Percentiles rank a stretch among this genome's conserved stretches.
phyloP scores from a whole-genome alignment of 208 protist genomes.

The Trypanosoma boissoni region DNA sequence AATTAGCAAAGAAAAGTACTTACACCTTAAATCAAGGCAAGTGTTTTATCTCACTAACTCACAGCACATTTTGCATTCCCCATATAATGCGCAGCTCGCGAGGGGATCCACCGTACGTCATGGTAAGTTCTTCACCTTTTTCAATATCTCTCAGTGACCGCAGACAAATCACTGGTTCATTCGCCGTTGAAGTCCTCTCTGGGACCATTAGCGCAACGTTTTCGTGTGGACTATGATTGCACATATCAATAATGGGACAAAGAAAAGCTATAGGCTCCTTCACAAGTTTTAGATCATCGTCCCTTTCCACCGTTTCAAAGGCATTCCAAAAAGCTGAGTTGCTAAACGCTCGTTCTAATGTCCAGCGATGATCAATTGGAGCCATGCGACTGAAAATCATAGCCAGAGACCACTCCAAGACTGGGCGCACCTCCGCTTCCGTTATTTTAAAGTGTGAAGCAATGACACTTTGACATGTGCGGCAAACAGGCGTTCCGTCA shows the following conservation, averaged over 20 bases:
- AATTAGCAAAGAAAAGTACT: too few relatives aligned
- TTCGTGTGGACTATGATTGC: constrained; percentile 74
- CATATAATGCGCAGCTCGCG: constrained; percentile 71
- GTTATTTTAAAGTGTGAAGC: constrained; percentile 51
- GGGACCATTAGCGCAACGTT: constrained; percentile 87
- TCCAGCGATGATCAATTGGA: constrained; percentile 63
- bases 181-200: constrained; percentile 24
- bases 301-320: constrained; percentile 20
- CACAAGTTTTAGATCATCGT: constrained; percentile 35
- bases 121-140: constrained; percentile 78
- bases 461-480: constrained; percentile 36
- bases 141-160: constrained; percentile 64
- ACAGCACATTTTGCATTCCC: constrained; percentile 68
- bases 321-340: constrained; percentile 47
- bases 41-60: constrained; percentile 3
- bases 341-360: constrained; percentile 51
- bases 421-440: constrained; percentile 62
- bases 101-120: constrained; percentile 62
- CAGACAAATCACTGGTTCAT: constrained; percentile 59
- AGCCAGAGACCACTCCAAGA: constrained; percentile 55
- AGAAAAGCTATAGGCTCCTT: constrained; percentile 71
- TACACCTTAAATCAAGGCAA: too few relatives aligned
- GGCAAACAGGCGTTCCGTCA: constrained; percentile 49
- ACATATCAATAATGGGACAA: constrained; percentile 84
- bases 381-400: constrained; percentile 88